Percentiles rank a stretch among this genome's conserved stretches.
phyloP scores from a whole-genome alignment of 768 basidiomycete species.

The Tricholoma sp. region DNA sequence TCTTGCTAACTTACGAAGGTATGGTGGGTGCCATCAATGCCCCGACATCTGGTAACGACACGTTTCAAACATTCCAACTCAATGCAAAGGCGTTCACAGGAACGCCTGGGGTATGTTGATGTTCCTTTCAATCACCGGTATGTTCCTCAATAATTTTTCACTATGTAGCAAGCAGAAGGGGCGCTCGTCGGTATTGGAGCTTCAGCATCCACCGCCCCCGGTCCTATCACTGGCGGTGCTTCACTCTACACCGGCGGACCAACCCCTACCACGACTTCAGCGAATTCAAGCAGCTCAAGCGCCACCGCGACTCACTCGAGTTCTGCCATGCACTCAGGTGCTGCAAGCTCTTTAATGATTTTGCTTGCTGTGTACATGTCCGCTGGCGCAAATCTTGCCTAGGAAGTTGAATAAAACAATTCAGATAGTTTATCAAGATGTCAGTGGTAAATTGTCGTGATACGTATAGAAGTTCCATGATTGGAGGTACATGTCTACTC shows the following conservation, averaged over 20 bases:
- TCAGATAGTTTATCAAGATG: too few relatives aligned
- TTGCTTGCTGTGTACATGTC: background rate
- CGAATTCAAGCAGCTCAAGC: background rate
- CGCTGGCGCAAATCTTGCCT: background rate
- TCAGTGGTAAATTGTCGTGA: too few relatives aligned
- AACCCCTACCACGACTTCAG: constrained; percentile 4
- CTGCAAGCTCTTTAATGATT: background rate
- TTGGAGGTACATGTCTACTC: too few relatives aligned
- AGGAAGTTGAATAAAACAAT: background rate
- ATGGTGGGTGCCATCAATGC: constrained; percentile 54
- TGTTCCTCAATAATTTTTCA: background rate
- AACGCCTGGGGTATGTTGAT: constrained; percentile 27
- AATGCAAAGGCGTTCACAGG: constrained; percentile 26
- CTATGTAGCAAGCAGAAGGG: constrained; percentile 33
- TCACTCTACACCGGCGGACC: constrained; percentile 20
- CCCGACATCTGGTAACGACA: constrained; percentile 35
- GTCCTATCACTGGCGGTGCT: constrained; percentile 32
- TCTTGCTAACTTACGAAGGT: constrained; percentile 16
- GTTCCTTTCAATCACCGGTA: constrained; percentile 1
- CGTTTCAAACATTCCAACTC: constrained; percentile 30
- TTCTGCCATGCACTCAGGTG: background rate
- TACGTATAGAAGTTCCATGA: too few relatives aligned
- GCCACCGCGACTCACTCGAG: background rate
- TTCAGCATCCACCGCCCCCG: constrained; percentile 38
- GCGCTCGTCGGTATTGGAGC: constrained; percentile 43